Conservation (phyloP, 352 stramenopile species). For the Pythium rishiriense region DNA sequence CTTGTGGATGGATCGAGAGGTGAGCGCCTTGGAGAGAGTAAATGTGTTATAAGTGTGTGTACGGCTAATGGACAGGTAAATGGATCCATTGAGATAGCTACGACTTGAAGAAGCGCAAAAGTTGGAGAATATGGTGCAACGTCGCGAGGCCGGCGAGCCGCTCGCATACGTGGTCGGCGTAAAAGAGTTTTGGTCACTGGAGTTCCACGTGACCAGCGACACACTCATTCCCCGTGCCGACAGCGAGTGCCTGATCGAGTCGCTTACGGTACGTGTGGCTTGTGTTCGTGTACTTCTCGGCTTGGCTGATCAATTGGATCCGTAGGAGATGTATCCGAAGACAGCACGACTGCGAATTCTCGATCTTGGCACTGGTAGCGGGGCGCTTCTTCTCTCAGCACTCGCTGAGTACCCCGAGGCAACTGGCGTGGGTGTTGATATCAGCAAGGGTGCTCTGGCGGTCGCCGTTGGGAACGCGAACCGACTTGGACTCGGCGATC, state of each 20-base stretch:
- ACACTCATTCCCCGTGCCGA: conserved; percentile 83
- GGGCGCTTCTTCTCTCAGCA: conserved; percentile 64
- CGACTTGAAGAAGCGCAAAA: conserved; percentile 32
- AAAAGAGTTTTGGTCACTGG: conserved; percentile 82
- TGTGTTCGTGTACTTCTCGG: neutral
- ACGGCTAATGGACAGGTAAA: no score
- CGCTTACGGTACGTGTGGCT: conserved; percentile 43
- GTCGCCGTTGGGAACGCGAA: conserved; percentile 56
- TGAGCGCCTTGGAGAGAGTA: no score
- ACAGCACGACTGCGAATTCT: conserved; percentile 46
- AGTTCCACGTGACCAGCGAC: conserved; percentile 48
- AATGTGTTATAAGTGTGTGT: neutral
- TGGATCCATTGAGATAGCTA: conserved; percentile 35
- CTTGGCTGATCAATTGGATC: neutral
- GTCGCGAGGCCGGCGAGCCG: conserved; percentile 48
- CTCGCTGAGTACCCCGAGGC: conserved; percentile 59
- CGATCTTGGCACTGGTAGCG: conserved; percentile 71
- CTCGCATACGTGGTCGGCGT: conserved; percentile 65
- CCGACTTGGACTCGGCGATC: conserved; percentile 15
- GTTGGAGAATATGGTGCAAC: conserved; percentile 29
- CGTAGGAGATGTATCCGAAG: conserved; percentile 43
- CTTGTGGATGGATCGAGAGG: conserved; percentile 48
- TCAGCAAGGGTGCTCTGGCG: conserved; percentile 49
- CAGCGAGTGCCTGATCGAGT: conserved; percentile 80
- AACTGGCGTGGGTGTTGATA: conserved; percentile 59